Base-by-base conservation (phyloP, 768 basidiomycete genomes). In the Rhodotorula kratochvilovae region DNA sequence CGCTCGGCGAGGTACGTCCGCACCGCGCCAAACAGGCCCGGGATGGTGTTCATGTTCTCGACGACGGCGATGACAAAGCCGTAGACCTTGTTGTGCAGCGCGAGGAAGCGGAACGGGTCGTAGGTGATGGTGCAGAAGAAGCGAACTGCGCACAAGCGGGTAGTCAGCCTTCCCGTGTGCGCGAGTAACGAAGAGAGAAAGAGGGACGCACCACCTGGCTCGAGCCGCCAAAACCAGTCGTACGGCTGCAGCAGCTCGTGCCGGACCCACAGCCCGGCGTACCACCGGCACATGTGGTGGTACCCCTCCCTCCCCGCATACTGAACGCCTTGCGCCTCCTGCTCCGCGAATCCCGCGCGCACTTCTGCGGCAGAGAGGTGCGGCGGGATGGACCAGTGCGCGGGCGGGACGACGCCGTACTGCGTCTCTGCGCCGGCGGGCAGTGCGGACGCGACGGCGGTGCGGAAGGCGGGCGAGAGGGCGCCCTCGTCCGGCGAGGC, bases 41-140 rank as follows among this genome's bases (percentile, higher is more conserved):
- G 65, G 21, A 73, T 64, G 23, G 72, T 73, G 57, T 69, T 67
- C 27, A 31, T 21, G 25, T 61, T 58, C 36, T 73, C 72, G 61
- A 70, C 64, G 68, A 73, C 66, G 29, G 68, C 48, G 56, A 73
- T 66, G 42, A 66, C 56, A 42, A 73, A 73, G 31, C 68, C 72
- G 65, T 73, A 73, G 43, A 70, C 51, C 10, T 70, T 66, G 65
- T 56, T 35, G 43, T 66, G 42, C 3, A 60, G 33, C 25, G 68
- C n/a, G 42, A 73, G 56, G 57, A 70, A 70, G 43, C 72, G 68
- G 57, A 73, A 58, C 11, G 72, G 72, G 57, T 73, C 72, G 65
- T 73, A 73, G 15, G 64, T 46, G 59, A 73, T 48, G 48, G 50
- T 11, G 64, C 68, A 73, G 55, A 39, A 67, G 67, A 70, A 69